Base-by-base conservation (phyloP, 2,329 filamentous ascomycete genomes). In the Hymenoscyphus infarciens region DNA sequence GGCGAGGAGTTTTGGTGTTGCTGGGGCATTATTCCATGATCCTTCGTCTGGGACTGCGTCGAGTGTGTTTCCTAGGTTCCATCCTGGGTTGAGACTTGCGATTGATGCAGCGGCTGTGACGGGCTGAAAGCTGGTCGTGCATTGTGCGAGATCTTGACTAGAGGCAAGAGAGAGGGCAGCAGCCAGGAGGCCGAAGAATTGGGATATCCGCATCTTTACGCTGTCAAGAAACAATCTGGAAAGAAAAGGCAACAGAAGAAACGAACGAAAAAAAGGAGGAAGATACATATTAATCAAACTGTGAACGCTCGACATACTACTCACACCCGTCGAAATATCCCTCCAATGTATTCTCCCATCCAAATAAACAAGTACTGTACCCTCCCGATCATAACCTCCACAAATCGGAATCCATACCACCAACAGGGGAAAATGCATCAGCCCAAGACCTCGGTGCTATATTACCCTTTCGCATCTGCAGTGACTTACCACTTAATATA, bases 41-140 rank as follows among this genome's bases (percentile, higher is more conserved):
- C 82, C 83, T 70, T 87, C 84, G 57, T 79, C 75, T 5, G 83
- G 79, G 7, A 79, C 73, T 1, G 83, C 82, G 69, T 86, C 85
- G 33, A 87, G 77, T 0, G 83, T 85, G 61, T 87, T 87, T 10
- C 84, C 84, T 8, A 86, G 67, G 66, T 86, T 87, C 84, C 84
- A 87, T 7, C 84, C 83, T 0, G 83, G 80, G 57, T 81, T 81
- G 49, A 85, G 75, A 8, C 75, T 77, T 5, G 76, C 75, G 56
- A 85, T 63, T 15, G 69, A 69, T n/a, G 61, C 65, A 8, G 69
- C 66, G 33, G 69, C 69, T 35, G 66, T 66, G 11, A 70, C 29
- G 29, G 66, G 65, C 2, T 11, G 45, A 16, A 59, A 59, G 7
- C 19, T 45, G 7, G 19, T 59, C 13, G 57, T 29, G 16, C 57